Evolutionary conservation across 768 basidiomycete genomes (phyloP), one percentile per base, ranked within the genome.

Genomic region (Tulasnella sp.): DNA sequence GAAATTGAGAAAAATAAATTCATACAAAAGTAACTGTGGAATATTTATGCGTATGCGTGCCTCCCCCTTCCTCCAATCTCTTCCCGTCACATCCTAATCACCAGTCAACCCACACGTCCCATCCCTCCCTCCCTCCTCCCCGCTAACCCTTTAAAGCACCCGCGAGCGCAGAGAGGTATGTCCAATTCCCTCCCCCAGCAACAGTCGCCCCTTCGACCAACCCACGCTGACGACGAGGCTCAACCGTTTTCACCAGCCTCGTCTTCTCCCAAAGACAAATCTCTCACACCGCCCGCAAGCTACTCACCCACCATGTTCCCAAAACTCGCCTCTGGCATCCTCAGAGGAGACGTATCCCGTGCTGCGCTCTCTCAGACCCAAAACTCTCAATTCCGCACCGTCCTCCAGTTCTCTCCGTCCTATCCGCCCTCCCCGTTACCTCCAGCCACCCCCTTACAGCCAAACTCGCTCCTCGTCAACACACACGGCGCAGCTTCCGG

Each of bases 321-420:
- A 76, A 94, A 94, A 86, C 92, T 93, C 87, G 92, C 93, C 42
- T 92, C 91, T n/a, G 91, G 92, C 76, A 88, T 96, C 77, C 86
- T 96, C 46, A 90, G 94, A 58, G 58, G 40, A 81, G 91, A 92
- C 82, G 93, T 93, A 0, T 89, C 92, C 20, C 92, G 94, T 84
- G 93, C 92, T 22, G 91, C 92, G 0, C 90, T 92, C 74, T 92
- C 93, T 79, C 93, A 95, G 83, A 91, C 92, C 81, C 93, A 93
- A 85, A 89, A 89, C 6, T 87, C 89, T 6, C 89, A 92, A 24
- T 78, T 83, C 60, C 88, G 94, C 80, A 95, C 93, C 89, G 94
- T 93, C 78, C 89, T 95, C 79, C 92, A 94, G 84, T 84, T 91
- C 72, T 80, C 78, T 12, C 78, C 78, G 8, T 80, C 78, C 31